phyloP scores from a whole-genome alignment of 2,329 filamentous ascomycete species.

The Stemphylium lycopersici region DNA sequence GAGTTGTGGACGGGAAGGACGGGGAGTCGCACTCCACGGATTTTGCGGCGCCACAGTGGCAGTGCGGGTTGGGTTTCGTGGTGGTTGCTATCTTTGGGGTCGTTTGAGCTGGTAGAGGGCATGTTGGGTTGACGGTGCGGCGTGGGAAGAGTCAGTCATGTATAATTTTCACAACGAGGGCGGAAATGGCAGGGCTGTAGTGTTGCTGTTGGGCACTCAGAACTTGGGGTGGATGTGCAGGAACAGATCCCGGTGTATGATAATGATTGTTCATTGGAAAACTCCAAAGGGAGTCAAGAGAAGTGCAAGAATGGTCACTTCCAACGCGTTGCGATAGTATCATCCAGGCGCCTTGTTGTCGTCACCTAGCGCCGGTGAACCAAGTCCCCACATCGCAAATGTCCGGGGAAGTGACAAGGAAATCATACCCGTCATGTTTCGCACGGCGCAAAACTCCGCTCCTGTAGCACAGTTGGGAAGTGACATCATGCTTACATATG shows the following conservation, averaged over 20 bases:
- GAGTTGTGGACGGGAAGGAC: background rate
- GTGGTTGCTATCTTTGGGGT: background rate
- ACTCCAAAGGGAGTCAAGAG: too few species aligned
- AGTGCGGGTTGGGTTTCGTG: background rate
- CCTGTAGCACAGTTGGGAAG: background rate
- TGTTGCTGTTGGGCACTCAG: too few species aligned
- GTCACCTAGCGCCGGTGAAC: too few species aligned
- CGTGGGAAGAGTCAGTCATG: too few species aligned
- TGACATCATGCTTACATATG: slow-evolving; percentile 1
- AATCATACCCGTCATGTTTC: background rate
- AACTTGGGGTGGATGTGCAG: too few species aligned
- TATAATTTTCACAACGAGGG: background rate
- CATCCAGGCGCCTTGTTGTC: too few species aligned
- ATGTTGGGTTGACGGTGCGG: background rate
- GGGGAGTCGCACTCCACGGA: background rate
- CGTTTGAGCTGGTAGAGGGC: background rate
- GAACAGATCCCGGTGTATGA: too few species aligned
- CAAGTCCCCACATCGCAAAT: too few species aligned
- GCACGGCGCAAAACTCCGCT: background rate
- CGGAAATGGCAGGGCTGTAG: background rate
- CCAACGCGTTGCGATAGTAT: too few species aligned
- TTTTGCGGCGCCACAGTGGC: background rate
- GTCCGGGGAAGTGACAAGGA: too few species aligned
- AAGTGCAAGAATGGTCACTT: too few species aligned
- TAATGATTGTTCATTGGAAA: too few species aligned